Evolutionary conservation across 805 yeast species (phyloP), one percentile per base, ranked within the genome.

Genomic region (Metschnikowia orientalis): DNA sequence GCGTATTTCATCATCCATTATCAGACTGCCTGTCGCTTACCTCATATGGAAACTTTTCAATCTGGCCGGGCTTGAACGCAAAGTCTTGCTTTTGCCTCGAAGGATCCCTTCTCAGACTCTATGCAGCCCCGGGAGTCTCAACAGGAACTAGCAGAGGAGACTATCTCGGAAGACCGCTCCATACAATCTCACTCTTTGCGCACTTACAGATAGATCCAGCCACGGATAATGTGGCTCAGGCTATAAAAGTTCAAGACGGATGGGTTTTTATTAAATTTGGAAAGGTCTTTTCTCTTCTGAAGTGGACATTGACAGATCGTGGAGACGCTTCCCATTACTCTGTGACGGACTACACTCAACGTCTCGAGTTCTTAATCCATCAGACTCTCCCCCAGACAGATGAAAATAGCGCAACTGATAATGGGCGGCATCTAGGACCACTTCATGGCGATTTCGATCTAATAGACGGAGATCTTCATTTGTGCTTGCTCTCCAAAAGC

Each of bases 1-100:
- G 15, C 10, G 14, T 15, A 14, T 15, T 13, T 11, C 27, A 23
- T 13, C 34, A 27, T 12, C n/a, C 23, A 13, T 21, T 32, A 7
- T 12, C 32, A 5, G 21, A 22, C 19, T 32, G 19, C 31, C 19
- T 12, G 13, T 26, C 21, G 13, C 17, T 15, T n/a, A 17, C 12
- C 15, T 10, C 8, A 7, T 22, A 7, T 10, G 32, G 19, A 8
- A 11, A 22, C 17, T 32, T 11, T 15, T 22, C 26, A 6, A 28
- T 32, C 10, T 32, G 35, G 35, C 32, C 27, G 8, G 26, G 28
- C n/a, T 24, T 24, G 6, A 16, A 30, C 9, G 13, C 8, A 8
- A 10, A 30, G 4, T 18, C 28, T n/a, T 18, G 27, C 23, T 30
- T 30, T 11, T 18, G 19, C 4, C 9, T 23, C n/a, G 16, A 22